Evolutionary conservation across 2,329 filamentous ascomycete genomes (phyloP), one percentile per base, ranked within the genome.

Genomic region (Exophiala spinifera): DNA sequence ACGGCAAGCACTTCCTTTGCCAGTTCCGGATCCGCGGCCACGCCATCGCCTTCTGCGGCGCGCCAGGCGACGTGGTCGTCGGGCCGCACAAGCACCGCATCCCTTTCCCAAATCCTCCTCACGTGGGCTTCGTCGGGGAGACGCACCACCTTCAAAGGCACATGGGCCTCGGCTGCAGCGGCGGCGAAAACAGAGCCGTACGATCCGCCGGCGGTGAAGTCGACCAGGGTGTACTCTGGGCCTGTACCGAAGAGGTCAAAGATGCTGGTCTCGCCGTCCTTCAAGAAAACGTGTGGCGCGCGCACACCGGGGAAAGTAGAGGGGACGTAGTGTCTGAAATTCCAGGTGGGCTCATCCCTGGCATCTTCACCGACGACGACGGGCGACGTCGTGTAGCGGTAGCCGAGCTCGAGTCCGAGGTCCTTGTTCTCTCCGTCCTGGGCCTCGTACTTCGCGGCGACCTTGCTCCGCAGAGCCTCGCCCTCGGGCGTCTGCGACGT

Each of bases 251-350:
- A 65, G 3, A 64, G 40, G 36, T 68, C 66, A 42, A 61, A 53
- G 20, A 56, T 66, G 34, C 62, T 65, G 19, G 65, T 63, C 25
- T 50, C 36, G 5, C 59, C 63, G 42, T 68, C 63, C 15, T 55
- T 59, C 21, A 70, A 53, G 31, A 62, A 67, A 2, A 70, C 63
- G 62, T 69, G 67, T 5, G 68, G 67, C 3, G 63, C 64, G 6
- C 67, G 58, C 28, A 46, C 46, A 8, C 67, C 67, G 4, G 68
- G 68, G 53, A 61, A 55, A 2, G 67, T 70, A 4, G 61, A 61
- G 4, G 68, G 65, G 15, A 52, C 49, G 49, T 69, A 68, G 5
- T 40, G 40, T 13, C 47, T 34, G 5, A 36, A 31, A 4, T 54
- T 53, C 53, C 57, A 65, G 21, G 54, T 34, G n/a, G 45, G 56